phyloP scores from a whole-genome alignment of 2,329 filamentous ascomycete species.

The Penicillium italicum region DNA sequence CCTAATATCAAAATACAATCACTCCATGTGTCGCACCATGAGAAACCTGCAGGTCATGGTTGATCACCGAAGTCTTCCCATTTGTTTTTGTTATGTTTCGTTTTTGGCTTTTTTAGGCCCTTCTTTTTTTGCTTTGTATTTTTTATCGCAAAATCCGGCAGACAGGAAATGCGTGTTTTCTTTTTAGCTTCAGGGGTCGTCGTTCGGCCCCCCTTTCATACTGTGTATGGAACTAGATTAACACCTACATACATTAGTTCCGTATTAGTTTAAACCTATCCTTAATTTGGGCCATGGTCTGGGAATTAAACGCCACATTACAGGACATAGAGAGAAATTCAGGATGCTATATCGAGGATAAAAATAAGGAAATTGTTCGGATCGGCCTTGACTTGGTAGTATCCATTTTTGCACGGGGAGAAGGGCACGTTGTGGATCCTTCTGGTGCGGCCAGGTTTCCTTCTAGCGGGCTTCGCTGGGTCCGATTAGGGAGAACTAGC shows the following conservation, averaged over 20 bases:
- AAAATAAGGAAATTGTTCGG: constrained; percentile 20
- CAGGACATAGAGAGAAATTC: background rate
- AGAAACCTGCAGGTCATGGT: constrained; percentile 13
- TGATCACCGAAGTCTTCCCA: background rate
- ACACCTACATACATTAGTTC: background rate
- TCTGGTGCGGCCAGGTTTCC: constrained; percentile 35
- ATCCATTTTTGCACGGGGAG: constrained; percentile 32
- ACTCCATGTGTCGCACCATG: constrained; percentile 10
- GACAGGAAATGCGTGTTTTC: background rate
- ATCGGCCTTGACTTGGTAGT: constrained; percentile 32
- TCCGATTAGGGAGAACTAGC: constrained; percentile 21
- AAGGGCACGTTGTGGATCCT: constrained; percentile 35
- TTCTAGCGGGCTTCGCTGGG: constrained; percentile 29
- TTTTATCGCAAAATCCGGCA: background rate
- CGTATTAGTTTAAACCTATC: background rate
- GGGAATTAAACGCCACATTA: constrained; percentile 6
- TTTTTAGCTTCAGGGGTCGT: constrained; percentile 6
- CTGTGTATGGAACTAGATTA: background rate
- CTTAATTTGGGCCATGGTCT: background rate
- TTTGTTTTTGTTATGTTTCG: background rate
- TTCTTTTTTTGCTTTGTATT: background rate
- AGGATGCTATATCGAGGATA: background rate
- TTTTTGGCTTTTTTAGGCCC: background rate
- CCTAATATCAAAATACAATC: constrained; percentile 3
- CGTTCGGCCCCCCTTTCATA: constrained; percentile 13